Evolutionary conservation across 2,329 filamentous ascomycete species (phyloP).

Genomic region (Talaromyces sp.): DNA sequence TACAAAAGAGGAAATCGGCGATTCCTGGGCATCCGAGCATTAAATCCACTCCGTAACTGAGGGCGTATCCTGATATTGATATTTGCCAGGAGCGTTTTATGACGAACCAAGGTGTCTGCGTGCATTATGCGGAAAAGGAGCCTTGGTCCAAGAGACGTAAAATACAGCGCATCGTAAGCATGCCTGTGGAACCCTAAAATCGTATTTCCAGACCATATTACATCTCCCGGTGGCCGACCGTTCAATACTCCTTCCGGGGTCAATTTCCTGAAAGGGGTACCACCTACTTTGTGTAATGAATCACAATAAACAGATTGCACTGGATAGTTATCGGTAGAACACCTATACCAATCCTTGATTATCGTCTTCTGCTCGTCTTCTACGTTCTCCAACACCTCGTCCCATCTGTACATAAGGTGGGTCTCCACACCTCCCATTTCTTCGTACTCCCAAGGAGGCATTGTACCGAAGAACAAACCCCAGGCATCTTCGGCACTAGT

Average conservation of each 20-base stretch:
- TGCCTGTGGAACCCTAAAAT: too few relatives aligned
- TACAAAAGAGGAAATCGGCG: background rate
- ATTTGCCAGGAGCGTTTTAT: background rate
- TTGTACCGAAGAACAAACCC: conserved; percentile 14
- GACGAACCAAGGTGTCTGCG: background rate
- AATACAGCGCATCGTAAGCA: too few relatives aligned
- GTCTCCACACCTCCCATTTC: conserved; percentile 16
- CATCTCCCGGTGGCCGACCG: too few relatives aligned
- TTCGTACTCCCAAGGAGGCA: conserved; percentile 19
- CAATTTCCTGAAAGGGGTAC: too few relatives aligned
- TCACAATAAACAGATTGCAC: too few relatives aligned
- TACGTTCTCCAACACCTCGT: background rate
- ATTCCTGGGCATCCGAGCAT: background rate
- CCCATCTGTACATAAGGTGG: background rate
- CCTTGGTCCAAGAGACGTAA: background rate
- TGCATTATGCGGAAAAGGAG: background rate
- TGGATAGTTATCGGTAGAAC: too few relatives aligned
- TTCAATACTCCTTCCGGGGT: too few relatives aligned
- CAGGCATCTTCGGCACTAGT: conserved; percentile 10
- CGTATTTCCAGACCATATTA: too few relatives aligned
- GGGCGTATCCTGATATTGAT: background rate
- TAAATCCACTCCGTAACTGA: background rate
- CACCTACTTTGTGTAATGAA: too few relatives aligned
- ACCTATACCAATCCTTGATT: too few relatives aligned
- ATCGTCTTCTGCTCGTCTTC: background rate